Evolutionary conservation across 1,139 yeast species (phyloP).

Genomic region (Cylindricascospora bacillispora): DNA sequence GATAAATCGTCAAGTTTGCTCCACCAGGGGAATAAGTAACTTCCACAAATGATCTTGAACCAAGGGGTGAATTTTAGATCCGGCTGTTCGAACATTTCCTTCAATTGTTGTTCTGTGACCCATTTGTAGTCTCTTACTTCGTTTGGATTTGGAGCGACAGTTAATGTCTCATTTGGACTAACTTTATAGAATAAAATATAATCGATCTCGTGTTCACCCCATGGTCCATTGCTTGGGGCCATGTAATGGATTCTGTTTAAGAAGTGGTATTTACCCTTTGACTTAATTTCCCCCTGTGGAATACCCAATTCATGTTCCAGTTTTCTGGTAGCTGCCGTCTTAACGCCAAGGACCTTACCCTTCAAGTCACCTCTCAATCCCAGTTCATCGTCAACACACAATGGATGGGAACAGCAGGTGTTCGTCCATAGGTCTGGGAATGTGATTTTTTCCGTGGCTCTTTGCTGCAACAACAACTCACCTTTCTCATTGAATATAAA

Average conservation of each 20-base stretch:
- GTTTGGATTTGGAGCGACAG: constrained; percentile 44
- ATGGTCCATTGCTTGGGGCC: constrained; percentile 67
- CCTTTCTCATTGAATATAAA: constrained; percentile 72
- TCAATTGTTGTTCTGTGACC: constrained; percentile 56
- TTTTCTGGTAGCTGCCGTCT: constrained; percentile 83
- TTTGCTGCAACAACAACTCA: constrained; percentile 73
- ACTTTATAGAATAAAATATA: constrained; percentile 73
- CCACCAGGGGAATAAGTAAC: constrained; percentile 94
- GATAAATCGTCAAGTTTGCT: constrained; percentile 41
- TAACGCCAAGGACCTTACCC: constrained; percentile 64
- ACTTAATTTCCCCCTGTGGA: constrained; percentile 39
- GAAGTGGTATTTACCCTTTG: constrained; percentile 44
- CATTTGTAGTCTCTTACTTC: constrained; percentile 77
- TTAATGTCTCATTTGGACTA: constrained; percentile 36
- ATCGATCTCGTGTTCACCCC: constrained; percentile 99
- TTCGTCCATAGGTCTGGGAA: constrained; percentile 97
- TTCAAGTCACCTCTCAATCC: constrained; percentile 41
- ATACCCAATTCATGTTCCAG: constrained; percentile 90
- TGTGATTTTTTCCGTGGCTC: constrained; percentile 93
- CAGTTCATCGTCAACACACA: constrained; percentile 69
- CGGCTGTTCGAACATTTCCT: constrained; percentile 60
- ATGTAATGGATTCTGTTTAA: constrained; percentile 90
- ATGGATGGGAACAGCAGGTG: constrained; percentile 97
- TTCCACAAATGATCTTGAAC: constrained; percentile 92
- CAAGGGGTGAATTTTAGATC: constrained; percentile 79